These are phyloP conservation scores for Westerdykella ornata DNA, from an alignment of 2,329 filamentous ascomycete genomes.

Conservation along the genomic window DNA sequence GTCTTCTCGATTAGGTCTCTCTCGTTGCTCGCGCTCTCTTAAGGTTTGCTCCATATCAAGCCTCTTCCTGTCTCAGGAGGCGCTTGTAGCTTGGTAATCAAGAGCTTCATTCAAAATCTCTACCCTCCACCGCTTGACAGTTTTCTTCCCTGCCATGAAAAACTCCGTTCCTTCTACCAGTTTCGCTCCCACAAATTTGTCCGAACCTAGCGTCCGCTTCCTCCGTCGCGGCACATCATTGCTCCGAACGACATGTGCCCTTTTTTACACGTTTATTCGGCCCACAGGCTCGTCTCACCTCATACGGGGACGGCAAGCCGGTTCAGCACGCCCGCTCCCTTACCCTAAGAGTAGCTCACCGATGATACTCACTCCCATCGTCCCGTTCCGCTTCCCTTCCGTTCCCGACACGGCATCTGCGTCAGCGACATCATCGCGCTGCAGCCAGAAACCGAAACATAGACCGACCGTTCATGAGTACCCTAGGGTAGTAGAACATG, in stretches of 20 bases:
- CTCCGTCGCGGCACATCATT: not conserved
- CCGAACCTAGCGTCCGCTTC: too few relatives aligned
- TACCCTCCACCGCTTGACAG: not conserved
- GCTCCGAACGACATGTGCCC: not conserved
- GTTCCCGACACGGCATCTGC: not conserved
- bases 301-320: not conserved
- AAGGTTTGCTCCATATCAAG: too few relatives aligned
- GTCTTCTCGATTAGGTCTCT: not conserved
- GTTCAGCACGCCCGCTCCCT: too few relatives aligned
- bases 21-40: not conserved
- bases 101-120: not conserved
- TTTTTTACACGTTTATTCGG: not conserved
- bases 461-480: not conserved
- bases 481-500: too few relatives aligned
- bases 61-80: not conserved
- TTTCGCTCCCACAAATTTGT: too few relatives aligned
- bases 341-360: too few relatives aligned
- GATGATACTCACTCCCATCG: not conserved
- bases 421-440: not conserved
- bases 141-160: not conserved
- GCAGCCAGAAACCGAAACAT: not conserved
- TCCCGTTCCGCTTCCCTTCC: not conserved
- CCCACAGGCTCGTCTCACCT: not conserved
- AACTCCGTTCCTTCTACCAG: not conserved
- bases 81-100: not conserved